Evolutionary conservation across 208 protist species (phyloP), one percentile per base, ranked within the genome.

Genomic region (Angomonas ambiguus): DNA sequence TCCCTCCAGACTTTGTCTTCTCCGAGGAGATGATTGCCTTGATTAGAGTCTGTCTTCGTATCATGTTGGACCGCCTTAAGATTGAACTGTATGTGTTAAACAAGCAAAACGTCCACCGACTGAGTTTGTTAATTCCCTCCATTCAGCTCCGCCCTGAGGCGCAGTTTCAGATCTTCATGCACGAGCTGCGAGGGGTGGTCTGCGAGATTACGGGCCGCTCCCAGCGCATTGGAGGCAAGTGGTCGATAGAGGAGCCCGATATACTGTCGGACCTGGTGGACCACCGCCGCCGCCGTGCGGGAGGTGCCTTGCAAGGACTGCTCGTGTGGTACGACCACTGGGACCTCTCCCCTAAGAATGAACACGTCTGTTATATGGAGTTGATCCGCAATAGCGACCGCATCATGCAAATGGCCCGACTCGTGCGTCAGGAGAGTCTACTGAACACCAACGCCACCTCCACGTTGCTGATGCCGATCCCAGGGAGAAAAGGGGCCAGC

Each of bases 251-350:
- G 33, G 82, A 84, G 63, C 59, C 67, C 8, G 85, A 92, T 64
- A 71, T 92, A 11, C 67, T 86, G 38, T 76, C 79, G 2, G 62
- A 74, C 53, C 76, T 92, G 41, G 67, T 87, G 11, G 80, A 85
- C 51, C 82, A 88, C 73, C 72, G 78, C 60, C 85, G 85, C 28
- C 79, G 82, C 3, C 82, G 77, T 51, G 77, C 80, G 6, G 71
- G 79, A 22, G 73, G 81, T 35, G 79, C 85, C 22, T 67, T 92
- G 13, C 71, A 75, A 56, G 82, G 85, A 8, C 56, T 92, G n/a
- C 79, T 92, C 11, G 80, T 92, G 61, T 92, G 85, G 85, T 92
- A 92, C 64, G 85, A 92, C 56, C 81, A 88, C 76, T 92, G 85
- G 85, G 82, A 88, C 68, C 67, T 83, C 32, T 72, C 82, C 6